Base-by-base conservation (phyloP, 805 yeast genomes). In the Sporopachydermia quercuum region DNA sequence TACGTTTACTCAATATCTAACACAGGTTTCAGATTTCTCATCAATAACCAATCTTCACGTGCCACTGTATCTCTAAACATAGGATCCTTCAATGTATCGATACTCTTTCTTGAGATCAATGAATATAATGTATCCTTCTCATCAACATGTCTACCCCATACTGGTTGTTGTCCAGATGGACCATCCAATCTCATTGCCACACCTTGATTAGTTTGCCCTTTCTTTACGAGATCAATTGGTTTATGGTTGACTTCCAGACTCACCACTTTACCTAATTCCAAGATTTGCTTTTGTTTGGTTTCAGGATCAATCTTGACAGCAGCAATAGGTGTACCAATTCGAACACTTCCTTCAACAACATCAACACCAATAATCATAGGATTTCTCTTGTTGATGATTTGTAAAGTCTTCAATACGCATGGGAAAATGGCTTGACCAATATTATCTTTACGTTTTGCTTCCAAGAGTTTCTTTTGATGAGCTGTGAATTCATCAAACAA, bases 291-390 rank as follows among this genome's bases (percentile, higher is more conserved):
- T 55, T 76, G 77, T 47, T 83, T 82, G 0, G 96, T 84, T 14
- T 68, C 70, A 35, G 96, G 95, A 56, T 89, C 96, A 35, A 68
- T 65, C 60, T 85, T 86, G 37, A 91, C 96, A 18, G 89, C 86
- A 66, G 94, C 80, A 44, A 91, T 84, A 46, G 99, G 98, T 4
- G 98, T 87, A 43, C 98, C 98, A 35, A 82, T 61, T 46, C 87
- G 75, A 35, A 91, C 71, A 37, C 80, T 68, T 54, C 99, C 99
- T 57, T 91, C 97, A 36, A 74, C 60, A 44, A 91, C 94, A 57
- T 91, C 99, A 43, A 91, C 97, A 76, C 99, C 99, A 55, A 91
- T 83, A 56, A 91, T 87, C 97, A 91, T 91, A 46, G 99, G 99
- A 60, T 87, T 85, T 65, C 98, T 83, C 68, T 89, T 89, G 77